phyloP scores from a whole-genome alignment of 2,329 filamentous ascomycete species.

The Daldinia sp. region DNA sequence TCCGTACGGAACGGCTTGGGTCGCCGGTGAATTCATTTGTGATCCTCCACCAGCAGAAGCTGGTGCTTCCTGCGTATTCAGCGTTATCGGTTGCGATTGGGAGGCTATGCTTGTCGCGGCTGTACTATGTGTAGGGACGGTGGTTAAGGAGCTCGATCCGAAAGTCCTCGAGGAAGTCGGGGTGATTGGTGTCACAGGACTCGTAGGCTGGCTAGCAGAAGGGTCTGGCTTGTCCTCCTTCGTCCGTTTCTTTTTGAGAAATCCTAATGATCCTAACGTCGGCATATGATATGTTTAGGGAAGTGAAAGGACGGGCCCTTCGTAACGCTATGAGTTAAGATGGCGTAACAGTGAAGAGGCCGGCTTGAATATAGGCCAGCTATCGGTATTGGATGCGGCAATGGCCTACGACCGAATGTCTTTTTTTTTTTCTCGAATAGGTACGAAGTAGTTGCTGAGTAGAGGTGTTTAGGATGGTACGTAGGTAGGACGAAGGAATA shows the following conservation, averaged over 20 bases:
- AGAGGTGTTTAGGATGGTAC: background rate
- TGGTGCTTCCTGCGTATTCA: conserved; percentile 37
- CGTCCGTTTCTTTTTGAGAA: conserved; percentile 98
- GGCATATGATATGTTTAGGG: conserved; percentile 71
- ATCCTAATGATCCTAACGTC: conserved; percentile 89
- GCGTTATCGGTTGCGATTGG: conserved; percentile 35
- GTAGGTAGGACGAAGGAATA: background rate
- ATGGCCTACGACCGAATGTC: conserved; percentile 11
- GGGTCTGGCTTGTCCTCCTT: conserved; percentile 84
- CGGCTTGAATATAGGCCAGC: conserved; percentile 8
- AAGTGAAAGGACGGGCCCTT: conserved; percentile 41
- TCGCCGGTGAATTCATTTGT: conserved; percentile 46
- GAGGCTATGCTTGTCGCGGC: conserved; percentile 34
- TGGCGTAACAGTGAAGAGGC: conserved; percentile 21
- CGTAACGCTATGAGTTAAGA: conserved; percentile 25
- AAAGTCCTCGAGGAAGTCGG: conserved; percentile 64
- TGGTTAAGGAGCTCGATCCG: conserved; percentile 53
- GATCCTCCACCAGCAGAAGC: conserved; percentile 45
- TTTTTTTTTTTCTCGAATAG: conserved; percentile 1
- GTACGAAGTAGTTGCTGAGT: background rate
- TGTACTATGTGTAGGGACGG: conserved; percentile 45
- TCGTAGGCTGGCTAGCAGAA: conserved; percentile 70
- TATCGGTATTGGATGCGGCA: conserved; percentile 18
- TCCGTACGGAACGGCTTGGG: conserved; percentile 50
- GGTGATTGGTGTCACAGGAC: conserved; percentile 67